Evolutionary conservation across 352 stramenopile species (phyloP), one percentile per base, ranked within the genome.

Genomic region (Phytophthora melonis): DNA sequence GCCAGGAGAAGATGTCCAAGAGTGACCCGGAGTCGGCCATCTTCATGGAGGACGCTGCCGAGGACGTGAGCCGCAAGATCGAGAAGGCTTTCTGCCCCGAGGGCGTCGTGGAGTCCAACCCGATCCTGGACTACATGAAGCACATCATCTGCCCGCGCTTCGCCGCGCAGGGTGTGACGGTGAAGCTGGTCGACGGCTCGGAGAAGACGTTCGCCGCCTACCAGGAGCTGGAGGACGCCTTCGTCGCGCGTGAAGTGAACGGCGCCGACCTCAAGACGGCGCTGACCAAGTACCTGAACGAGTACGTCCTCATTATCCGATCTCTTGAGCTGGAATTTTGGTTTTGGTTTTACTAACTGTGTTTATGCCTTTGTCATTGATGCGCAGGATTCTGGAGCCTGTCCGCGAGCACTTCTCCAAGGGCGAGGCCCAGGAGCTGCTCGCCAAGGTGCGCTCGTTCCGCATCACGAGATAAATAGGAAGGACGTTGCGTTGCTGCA

Each of bases 1-100:
- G 98, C 5, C 98, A 99, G 80, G 97, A 99, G 76, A 99, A 99
- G 84, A 99, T 99, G 98, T 98, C 89, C 68, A 99, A 99, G 86
- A 99, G 93, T 67, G 97, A 99, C 89, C 97, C 98, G 5, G 97
- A 99, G 87, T 98, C 89, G 56, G 94, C 94, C 19, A 98, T 99
- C 70, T 99, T 99, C 80, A 99, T 99, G 98, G 98, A 99, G 75
- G 97, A 99, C 81, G 90, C 91, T 3, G 85, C 78, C 2, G 95
- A 97, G 54, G 95, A 98, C 75, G 96, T 99, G 34, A 97, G 98
- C 76, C 93, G 90, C 71, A 99, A 99, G 88, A 97, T 99, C 68
- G 98, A 98, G 74, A 99, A 99, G 74, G 97, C 98, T 7, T 99
- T 98, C 73, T 99, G 98, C 65, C 97, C 94, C 0, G 90, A 93